A percentile compares a stretch with the other conserved stretches of the same genome.
Conservation (phyloP, 805 yeast species). For the Blastobotrys muscicola region DNA sequence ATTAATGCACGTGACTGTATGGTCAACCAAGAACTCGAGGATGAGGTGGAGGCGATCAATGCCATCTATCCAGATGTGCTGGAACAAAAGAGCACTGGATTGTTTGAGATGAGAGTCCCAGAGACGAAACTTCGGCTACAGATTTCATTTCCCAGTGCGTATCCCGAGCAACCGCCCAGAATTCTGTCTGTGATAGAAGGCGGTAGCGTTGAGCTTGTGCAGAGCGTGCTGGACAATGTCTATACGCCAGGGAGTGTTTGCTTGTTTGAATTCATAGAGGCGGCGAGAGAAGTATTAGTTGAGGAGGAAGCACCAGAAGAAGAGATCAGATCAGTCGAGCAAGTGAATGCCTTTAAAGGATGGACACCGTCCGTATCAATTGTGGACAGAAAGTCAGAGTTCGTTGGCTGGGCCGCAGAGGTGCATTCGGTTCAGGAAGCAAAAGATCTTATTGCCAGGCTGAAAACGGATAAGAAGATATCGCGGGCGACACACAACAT, state of each 20-base stretch:
- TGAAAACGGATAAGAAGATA: slow-evolving; percentile 59
- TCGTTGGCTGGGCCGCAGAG: slow-evolving; percentile 62
- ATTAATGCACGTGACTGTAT: too few relatives aligned
- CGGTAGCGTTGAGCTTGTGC: slow-evolving; percentile 41
- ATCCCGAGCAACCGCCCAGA: slow-evolving; percentile 61
- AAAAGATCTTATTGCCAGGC: slow-evolving; percentile 35
- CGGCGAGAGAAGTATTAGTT: slow-evolving; percentile 25
- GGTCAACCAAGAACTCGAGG: slow-evolving; percentile 41
- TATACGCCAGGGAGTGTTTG: slow-evolving; percentile 60
- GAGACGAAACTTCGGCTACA: slow-evolving; percentile 53
- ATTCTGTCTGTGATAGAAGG: slow-evolving; percentile 45
- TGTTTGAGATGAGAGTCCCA: slow-evolving; percentile 49
- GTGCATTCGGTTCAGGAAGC: slow-evolving; percentile 67
- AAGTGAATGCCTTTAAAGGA: slow-evolving; percentile 45
- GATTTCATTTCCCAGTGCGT: slow-evolving; percentile 58
- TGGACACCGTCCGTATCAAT: slow-evolving; percentile 77
- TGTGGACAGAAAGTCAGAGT: slow-evolving; percentile 75
- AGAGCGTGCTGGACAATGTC: slow-evolving; percentile 43
- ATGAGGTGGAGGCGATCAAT: slow-evolving; percentile 74
- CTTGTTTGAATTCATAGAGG: slow-evolving; percentile 67
- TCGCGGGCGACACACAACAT: slow-evolving; percentile 68
- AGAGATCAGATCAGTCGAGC: slow-evolving; percentile 5
- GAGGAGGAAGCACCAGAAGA: slow-evolving; percentile 18
- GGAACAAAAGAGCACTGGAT: slow-evolving; percentile 23
- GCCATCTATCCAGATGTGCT: slow-evolving; percentile 75